Base-by-base conservation (phyloP, 2,329 filamentous ascomycete genomes). In the Phyllosticta ampelicida region DNA sequence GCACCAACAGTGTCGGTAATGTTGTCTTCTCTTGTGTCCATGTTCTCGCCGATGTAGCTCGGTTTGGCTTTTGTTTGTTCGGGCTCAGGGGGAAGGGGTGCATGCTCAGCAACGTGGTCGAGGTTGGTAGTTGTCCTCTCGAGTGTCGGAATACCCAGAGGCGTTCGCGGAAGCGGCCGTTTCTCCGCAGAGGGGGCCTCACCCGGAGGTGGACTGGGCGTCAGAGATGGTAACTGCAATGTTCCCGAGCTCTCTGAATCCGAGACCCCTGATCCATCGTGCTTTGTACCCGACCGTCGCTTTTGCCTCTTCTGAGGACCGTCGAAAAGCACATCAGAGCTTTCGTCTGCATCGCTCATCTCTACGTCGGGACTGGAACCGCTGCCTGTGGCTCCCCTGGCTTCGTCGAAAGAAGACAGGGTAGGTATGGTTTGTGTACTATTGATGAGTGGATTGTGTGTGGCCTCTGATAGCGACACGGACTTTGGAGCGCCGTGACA, bases 1-100 rank as follows among this genome's bases (percentile, higher is more conserved):
- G 91, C 94, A 51, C 95, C 94, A 60, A 99, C 90, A 11, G 94
- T 99, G 75, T 99, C 94, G 2, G 87, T 95, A 65, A 99, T 79
- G 66, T 87, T 80, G 61, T 89, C 84, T 20, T 76, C 71, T 53
- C 51, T 30, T n/a, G n/a, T n/a, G 26, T 10, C 23, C 20, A 19
- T 53, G 51, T 26, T 21, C 18, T 20, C 19, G 36, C 5, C 51
- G 10, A 36, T 16, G 9, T 18, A 19, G 9, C 16, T 55, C 26
- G 30, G 53, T 10, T n/a, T 28, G 48, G 13, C 5, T 19, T n/a
- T 5, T 11, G 44, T 9, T n/a, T 19, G 30, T 0, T 29, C 51
- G 5, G 48, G 52, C 19, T 36, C 51, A n/a, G 56, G 52, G 13
- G 56, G 44, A 44, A 58, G 50, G 10, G 51, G 56, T 9, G 56